Evolutionary conservation across 441 rosid species (phyloP).

Genomic region (Aleurites moluccanus): DNA sequence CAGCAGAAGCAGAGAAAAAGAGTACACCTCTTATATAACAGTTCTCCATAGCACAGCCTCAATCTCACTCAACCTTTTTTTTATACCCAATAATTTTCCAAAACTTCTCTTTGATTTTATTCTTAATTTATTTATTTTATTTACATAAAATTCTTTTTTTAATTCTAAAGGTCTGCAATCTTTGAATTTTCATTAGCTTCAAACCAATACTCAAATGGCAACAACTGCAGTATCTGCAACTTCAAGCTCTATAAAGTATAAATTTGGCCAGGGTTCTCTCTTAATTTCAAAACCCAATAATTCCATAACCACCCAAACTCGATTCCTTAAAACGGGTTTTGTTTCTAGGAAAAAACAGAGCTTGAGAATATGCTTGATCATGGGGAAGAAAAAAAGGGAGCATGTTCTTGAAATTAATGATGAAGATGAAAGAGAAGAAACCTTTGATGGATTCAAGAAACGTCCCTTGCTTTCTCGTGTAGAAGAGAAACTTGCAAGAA

Average conservation of each 20-base stretch:
- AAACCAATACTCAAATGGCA: slow-evolving; percentile 24
- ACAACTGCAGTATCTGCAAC: slow-evolving; percentile 24
- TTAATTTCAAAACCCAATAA: not conserved
- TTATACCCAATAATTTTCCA: not conserved
- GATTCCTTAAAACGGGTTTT: not conserved
- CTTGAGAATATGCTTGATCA: slow-evolving; percentile 20
- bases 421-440: not conserved
- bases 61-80: not conserved
- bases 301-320: not conserved
- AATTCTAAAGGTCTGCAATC: not conserved
- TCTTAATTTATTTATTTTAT: no score
- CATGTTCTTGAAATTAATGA: not conserved
- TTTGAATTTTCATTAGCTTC: not conserved
- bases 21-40: no score
- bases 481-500: slow-evolving; percentile 33
- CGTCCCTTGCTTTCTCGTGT: slow-evolving; percentile 4
- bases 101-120: not conserved
- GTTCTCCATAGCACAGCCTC: not conserved
- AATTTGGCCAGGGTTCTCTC: slow-evolving; percentile 5
- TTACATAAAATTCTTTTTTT: no score
- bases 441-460: not conserved
- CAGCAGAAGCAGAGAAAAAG: not conserved
- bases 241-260: slow-evolving; percentile 16
- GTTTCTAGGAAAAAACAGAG: slow-evolving; percentile 17
- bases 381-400: slow-evolving; percentile 20